Conservation (phyloP, 305 asterid genomes). For the Rubia balearica region DNA sequence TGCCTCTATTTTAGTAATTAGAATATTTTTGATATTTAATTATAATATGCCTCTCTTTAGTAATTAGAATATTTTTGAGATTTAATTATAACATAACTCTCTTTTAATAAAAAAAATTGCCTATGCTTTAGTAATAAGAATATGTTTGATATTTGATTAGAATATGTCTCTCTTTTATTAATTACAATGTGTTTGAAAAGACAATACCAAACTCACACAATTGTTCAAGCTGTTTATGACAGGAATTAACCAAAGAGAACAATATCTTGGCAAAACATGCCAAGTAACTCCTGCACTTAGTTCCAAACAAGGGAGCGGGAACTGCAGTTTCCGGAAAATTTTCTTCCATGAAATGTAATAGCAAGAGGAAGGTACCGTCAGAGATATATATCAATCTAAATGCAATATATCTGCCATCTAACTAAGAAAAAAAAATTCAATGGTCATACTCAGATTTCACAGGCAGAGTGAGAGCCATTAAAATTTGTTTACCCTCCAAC, state of each 20-base stretch:
- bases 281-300: not conserved
- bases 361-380: not conserved
- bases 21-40: no score
- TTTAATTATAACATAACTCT: no score
- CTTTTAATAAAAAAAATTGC: no score
- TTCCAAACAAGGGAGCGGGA: not conserved
- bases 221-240: not conserved
- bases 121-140: no score
- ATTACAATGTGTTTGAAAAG: not conserved
- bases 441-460: not conserved
- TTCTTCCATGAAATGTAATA: not conserved
- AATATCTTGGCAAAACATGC: not conserved
- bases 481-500: not conserved
- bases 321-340: not conserved
- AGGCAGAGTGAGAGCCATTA: not conserved
- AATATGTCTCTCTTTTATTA: no score
- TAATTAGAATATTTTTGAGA: no score
- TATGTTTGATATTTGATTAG: no score
- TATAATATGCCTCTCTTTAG: no score
- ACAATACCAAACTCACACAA: not conserved
- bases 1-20: no score
- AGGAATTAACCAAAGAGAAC: not conserved
- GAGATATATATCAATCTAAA: no score
- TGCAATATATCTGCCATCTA: not conserved
- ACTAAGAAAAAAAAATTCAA: not conserved